Base-by-base conservation (phyloP, 345 rosid species). In the Boechera retrofracta region DNA sequence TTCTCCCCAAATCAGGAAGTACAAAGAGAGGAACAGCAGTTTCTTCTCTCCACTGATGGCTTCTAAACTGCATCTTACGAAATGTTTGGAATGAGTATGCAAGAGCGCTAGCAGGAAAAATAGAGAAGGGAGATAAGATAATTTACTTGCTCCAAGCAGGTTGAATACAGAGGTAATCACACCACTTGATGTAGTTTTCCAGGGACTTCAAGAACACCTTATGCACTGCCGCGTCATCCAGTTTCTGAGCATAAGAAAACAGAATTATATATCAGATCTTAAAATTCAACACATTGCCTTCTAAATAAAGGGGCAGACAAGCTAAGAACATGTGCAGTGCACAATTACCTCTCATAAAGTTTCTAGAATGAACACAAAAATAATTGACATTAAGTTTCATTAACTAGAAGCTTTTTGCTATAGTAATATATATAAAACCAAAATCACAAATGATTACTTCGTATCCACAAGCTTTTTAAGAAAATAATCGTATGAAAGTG, bases 1-100 rank as follows among this genome's bases (percentile, higher is more conserved):
- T 83, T 91, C 97, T 13, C 99, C 99, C 99, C 99, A 95, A 67
- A 95, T 90, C 61, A 89, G 82, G 75, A 86, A 92, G 81, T 92
- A 95, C 82, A 95, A 78, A 44, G 94, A 90, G 65, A 92, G 83
- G 77, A 85, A 89, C 39, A 90, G 90, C 64, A 92, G 16, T 79
- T 86, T 90, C 90, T 92, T 92, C 79, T 95, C 97, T 86, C 82
- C 94, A 79, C 77, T 78, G 80, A 89, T 79, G 76, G 86, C 78
- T 54, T 92, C 99, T 84, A 90, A 87, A 82, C 99, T 94, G 88
- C 82, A 82, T 31, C 26, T 33, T 65, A 63, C 56, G 49, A 42
- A 61, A 73, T 45, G 9, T 62, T 48, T 11, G 48, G 42, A 73
- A 33, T 79, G 61, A 73, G 71, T 35, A 61, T 16, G 55, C 36